These are phyloP conservation scores for Zymoseptoria passerinii DNA, from an alignment of 2,329 filamentous ascomycete genomes.

Conservation along the genomic window DNA sequence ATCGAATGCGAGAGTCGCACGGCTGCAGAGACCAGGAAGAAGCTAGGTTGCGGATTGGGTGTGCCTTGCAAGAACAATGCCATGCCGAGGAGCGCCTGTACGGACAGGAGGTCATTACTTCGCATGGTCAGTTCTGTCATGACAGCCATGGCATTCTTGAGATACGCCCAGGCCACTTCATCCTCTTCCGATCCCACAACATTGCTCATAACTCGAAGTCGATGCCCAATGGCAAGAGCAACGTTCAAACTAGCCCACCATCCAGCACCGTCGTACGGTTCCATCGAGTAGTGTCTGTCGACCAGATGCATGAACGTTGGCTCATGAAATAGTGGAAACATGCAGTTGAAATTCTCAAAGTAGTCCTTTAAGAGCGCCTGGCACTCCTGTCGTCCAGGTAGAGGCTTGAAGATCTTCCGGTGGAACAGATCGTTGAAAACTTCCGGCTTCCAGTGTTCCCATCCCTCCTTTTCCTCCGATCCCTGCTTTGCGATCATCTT, in stretches of 20 bases:
- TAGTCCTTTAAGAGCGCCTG: constrained; percentile 83
- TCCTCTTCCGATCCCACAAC: constrained; percentile 85
- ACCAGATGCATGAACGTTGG: constrained; percentile 98
- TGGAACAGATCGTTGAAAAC: constrained; percentile 89
- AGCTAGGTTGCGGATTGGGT: constrained; percentile 89
- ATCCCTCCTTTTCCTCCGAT: constrained; percentile 85
- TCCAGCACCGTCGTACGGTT: constrained; percentile 88
- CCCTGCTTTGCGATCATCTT: constrained; percentile 84
- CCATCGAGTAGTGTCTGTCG: constrained; percentile 82
- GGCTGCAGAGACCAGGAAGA: constrained; percentile 81
- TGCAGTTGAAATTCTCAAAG: constrained; percentile 98
- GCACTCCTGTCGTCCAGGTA: constrained; percentile 81
- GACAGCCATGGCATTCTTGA: constrained; percentile 94
- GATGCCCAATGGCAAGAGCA: constrained; percentile 83
- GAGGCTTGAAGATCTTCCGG: constrained; percentile 69
- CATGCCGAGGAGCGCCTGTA: constrained; percentile 90
- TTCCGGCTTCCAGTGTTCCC: constrained; percentile 97
- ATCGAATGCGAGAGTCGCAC: constrained; percentile 89
- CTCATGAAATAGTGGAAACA: constrained; percentile 95
- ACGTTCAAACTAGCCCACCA: constrained; percentile 99
- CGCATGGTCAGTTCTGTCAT: constrained; percentile 90
- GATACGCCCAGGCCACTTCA: constrained; percentile 85
- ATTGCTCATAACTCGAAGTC: constrained; percentile 91
- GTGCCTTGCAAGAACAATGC: constrained; percentile 91
- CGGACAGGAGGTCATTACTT: constrained; percentile 88